Percentiles rank a stretch among this genome's conserved stretches.
These are phyloP conservation scores for Nymphaea colorata DNA, from an alignment of 164 flowering plant species.

Conservation along the genomic window DNA sequence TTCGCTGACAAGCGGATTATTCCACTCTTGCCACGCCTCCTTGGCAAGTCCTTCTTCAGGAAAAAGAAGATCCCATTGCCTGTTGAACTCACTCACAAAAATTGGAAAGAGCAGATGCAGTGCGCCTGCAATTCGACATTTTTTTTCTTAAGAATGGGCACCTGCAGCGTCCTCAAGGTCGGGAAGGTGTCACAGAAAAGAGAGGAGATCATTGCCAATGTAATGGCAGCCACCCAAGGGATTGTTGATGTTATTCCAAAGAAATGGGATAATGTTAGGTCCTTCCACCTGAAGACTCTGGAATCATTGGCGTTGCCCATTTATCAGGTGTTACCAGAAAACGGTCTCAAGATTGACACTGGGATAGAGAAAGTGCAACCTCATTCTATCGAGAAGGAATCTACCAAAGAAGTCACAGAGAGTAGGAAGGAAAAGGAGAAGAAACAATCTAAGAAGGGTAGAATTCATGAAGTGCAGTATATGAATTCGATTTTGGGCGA, in stretches of 20 bases:
- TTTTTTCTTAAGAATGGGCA: slow-evolving; percentile 63
- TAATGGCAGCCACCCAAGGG: slow-evolving; percentile 47
- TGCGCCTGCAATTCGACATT: slow-evolving; percentile 33
- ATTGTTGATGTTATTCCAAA: slow-evolving; percentile 47
- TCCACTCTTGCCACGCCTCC: slow-evolving; percentile 42
- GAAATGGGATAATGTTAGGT: slow-evolving; percentile 57
- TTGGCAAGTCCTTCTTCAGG: slow-evolving; percentile 79
- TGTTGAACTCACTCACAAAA: slow-evolving; percentile 46
- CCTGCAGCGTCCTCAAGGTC: slow-evolving; percentile 55
- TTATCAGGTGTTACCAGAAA: slow-evolving; percentile 60
- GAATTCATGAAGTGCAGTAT: slow-evolving; percentile 47
- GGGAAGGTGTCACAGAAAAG: slow-evolving; percentile 36
- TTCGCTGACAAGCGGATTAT: slow-evolving; percentile 50
- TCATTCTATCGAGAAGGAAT: not conserved
- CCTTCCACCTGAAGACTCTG: slow-evolving; percentile 54
- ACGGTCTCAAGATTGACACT: slow-evolving; percentile 47
- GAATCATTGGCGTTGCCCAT: slow-evolving; percentile 74
- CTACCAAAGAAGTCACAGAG: not conserved
- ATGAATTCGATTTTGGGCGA: slow-evolving; percentile 22
- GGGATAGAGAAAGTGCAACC: slow-evolving; percentile 20
- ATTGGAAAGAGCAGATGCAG: slow-evolving; percentile 73
- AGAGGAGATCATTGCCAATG: slow-evolving; percentile 56
- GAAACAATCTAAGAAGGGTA: slow-evolving; percentile 36
- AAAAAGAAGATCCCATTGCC: slow-evolving; percentile 81
- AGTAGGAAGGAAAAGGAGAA: slow-evolving; percentile 5